These are phyloP conservation scores for Prunus armeniaca DNA, from an alignment of 306 rosid species.

Conservation along the genomic window DNA sequence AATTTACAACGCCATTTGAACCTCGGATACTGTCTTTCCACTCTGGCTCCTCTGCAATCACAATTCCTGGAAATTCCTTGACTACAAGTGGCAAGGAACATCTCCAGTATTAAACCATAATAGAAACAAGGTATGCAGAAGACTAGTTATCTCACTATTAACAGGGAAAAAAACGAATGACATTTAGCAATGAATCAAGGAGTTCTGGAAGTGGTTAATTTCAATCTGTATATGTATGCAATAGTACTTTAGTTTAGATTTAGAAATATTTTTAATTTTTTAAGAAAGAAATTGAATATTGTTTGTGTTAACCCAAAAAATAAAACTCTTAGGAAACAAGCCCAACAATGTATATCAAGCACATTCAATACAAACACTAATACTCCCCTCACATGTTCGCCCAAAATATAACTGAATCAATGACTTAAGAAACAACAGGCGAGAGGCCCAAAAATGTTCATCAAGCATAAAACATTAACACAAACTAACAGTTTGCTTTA, in stretches of 20 bases:
- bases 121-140: background rate
- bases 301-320: background rate
- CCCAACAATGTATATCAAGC: background rate
- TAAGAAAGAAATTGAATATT: background rate
- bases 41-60: constrained; percentile 73
- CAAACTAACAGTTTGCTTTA: background rate
- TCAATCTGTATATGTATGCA: background rate
- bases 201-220: background rate
- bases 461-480: background rate
- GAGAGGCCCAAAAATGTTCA: background rate
- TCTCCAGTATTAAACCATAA: constrained; percentile 17
- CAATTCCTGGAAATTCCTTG: constrained; percentile 77
- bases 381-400: background rate
- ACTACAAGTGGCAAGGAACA: constrained; percentile 42
- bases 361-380: background rate
- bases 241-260: too few species aligned
- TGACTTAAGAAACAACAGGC: background rate
- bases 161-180: background rate
- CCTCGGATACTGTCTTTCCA: constrained; percentile 85
- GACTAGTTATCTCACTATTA: background rate
- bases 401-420: background rate
- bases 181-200: background rate
- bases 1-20: constrained; percentile 85
- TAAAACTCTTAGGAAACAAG: background rate
- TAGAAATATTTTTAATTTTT: background rate